These are phyloP conservation scores for Mucor racemosus DNA, from an alignment of 371 early-diverging fungal species.

Conservation along the genomic window DNA sequence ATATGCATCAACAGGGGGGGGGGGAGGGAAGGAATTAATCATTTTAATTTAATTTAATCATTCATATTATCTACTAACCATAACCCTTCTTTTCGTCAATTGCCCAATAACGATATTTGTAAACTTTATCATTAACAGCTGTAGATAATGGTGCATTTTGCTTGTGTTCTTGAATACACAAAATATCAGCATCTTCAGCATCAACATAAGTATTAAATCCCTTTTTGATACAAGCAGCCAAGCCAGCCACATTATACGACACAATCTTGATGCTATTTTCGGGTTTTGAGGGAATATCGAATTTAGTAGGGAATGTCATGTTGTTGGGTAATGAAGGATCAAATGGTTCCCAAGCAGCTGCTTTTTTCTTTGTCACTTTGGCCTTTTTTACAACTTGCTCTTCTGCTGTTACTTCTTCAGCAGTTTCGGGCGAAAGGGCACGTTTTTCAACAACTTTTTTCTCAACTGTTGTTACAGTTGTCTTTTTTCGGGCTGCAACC, in stretches of 20 bases:
- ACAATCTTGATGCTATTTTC: slow-evolving; percentile 71
- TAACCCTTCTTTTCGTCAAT: slow-evolving; percentile 83
- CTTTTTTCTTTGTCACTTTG: slow-evolving; percentile 4
- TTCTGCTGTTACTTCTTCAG: background rate
- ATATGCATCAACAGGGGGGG: background rate
- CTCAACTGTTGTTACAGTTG: background rate
- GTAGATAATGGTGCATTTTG: slow-evolving; percentile 58
- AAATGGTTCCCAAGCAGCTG: slow-evolving; percentile 31
- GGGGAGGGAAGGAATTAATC: background rate
- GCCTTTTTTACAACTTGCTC: slow-evolving; percentile 4
- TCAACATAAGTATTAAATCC: slow-evolving; percentile 77
- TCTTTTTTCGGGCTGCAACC: slow-evolving; percentile 4
- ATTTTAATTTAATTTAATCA: background rate
- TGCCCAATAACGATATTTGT: slow-evolving; percentile 76
- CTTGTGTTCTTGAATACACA: slow-evolving; percentile 91
- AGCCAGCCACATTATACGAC: slow-evolving; percentile 83
- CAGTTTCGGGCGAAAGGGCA: background rate
- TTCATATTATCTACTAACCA: slow-evolving; percentile 33
- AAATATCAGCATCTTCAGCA: slow-evolving; percentile 84
- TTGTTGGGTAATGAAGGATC: slow-evolving; percentile 63
- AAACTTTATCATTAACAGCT: slow-evolving; percentile 61
- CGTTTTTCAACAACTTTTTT: background rate
- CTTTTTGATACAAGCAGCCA: slow-evolving; percentile 79
- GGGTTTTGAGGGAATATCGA: slow-evolving; percentile 51
- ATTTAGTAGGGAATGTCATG: slow-evolving; percentile 63